Evolutionary conservation across 2,329 filamentous ascomycete species (phyloP), one percentile per base, ranked within the genome.

Genomic region (Leptographium flavum): DNA sequence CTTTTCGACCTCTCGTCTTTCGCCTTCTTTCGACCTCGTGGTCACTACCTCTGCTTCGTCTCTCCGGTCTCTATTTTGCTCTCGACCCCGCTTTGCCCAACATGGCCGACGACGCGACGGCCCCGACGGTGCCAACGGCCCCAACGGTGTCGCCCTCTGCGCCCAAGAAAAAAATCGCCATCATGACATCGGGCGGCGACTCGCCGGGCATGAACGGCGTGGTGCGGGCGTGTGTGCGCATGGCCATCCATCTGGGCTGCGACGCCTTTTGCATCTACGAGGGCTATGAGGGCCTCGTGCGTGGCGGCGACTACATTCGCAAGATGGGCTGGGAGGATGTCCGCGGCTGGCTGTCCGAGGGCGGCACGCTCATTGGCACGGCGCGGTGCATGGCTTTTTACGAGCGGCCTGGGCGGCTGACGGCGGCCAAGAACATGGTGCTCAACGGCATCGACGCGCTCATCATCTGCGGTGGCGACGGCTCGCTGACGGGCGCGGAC

Each of bases 381-480:
- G 92, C 92, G 46, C 76, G 92, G 51, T 94, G 88, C 69, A 86
- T 83, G 78, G 80, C 78, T 46, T 98, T 98, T 67, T 90, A 84
- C 65, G 83, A 95, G 63, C 82, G 92, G 39, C 69, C 81, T 27
- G 92, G 92, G 17, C 82, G 92, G 52, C 65, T 94, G 49, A 74
- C 70, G 45, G 92, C 87, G 2, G 92, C 92, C 48, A 94, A 90
- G 71, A 95, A 98, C 69, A 81, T 98, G 79, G 76, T 98, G 36
- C 64, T 87, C 49, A 79, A 86, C 54, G 92, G 92, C 58, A 96
- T 98, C 54, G 87, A 98, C 60, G 92, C 92, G 45, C 72, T 98
- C 55, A 83, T 98, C 56, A 93, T 98, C 60, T 96, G 90, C 62
- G 92, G 92, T 61, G 92, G 92, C 67, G 92, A 98, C 61, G 92